Evolutionary conservation across 768 basidiomycete genomes (phyloP), one percentile per base, ranked within the genome.

Genomic region (Polyporus arcularius): DNA sequence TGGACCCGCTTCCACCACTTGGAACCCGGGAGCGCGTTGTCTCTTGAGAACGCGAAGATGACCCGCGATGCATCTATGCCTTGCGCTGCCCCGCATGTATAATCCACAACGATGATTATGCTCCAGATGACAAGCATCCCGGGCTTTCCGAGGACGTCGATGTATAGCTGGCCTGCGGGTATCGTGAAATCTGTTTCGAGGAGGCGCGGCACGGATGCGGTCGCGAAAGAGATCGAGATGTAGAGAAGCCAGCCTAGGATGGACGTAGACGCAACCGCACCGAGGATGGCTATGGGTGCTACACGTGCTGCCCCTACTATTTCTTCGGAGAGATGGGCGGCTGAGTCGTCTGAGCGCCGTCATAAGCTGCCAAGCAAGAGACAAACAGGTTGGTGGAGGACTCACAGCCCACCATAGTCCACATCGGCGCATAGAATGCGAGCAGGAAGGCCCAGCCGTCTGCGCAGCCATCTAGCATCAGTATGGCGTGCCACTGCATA

Each of bases 291-390:
- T 42, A 87, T 80, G 0, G 89, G 89, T 3, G 86, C 88, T 30
- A 84, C 83, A 53, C 78, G 75, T 11, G 81, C 81, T 10, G 87
- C 89, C 39, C 84, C 83, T 1, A 87, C 72, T 0, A 82, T 81
- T 70, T 90, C 89, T 73, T 90, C 89, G n/a, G 88, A 82, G 47
- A 90, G 84, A 62, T 89, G 88, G 26, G 86, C 87, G 8, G 89
- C 89, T 38, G 89, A 89, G 67, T 90, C 89, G 63, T 90, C 88
- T 89, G 57, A n/a, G n/a, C n/a, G n/a, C n/a, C n/a, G n/a, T n/a
- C n/a, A n/a, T n/a, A n/a, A n/a, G n/a, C n/a, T n/a, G n/a, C n/a
- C n/a, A n/a, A n/a, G n/a, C n/a, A n/a, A n/a, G n/a, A n/a, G n/a
- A n/a, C n/a, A n/a, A n/a, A n/a, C n/a, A n/a, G n/a, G n/a, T n/a